phyloP scores from a whole-genome alignment of 139 green algal genomes.

The Raphidocelis subcapitata region DNA sequence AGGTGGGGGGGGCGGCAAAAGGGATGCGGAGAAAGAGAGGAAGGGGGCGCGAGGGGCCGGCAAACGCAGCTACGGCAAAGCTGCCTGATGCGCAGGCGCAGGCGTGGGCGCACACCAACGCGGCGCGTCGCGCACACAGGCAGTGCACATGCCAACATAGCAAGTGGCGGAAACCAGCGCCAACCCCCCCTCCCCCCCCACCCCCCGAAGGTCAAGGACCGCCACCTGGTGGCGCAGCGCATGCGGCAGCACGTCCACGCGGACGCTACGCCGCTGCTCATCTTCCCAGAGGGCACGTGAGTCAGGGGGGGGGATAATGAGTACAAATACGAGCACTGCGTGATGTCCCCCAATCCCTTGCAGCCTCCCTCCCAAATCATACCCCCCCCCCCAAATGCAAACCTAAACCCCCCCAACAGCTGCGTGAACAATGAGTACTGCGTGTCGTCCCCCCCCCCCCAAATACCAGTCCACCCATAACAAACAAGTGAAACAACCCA shows the following conservation, averaged over 20 bases:
- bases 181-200: background rate
- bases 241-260: constrained; percentile 84
- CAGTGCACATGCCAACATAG: background rate
- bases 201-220: constrained; percentile 75
- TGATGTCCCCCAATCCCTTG: too few species aligned
- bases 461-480: too few species aligned
- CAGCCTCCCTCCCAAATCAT: too few species aligned
- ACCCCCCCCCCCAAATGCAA: too few species aligned
- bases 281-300: constrained; percentile 96
- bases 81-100: too few species aligned
- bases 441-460: constrained; percentile 99
- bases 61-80: too few species aligned
- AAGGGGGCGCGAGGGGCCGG: background rate
- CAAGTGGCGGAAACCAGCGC: background rate
- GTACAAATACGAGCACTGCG: too few species aligned
- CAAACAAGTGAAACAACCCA: too few species aligned
- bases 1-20: background rate
- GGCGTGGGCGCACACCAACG: too few species aligned
- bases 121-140: too few species aligned
- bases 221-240: constrained; percentile 69
- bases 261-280: constrained; percentile 87
- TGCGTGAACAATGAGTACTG: constrained; percentile 99
- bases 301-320: too few species aligned
- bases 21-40: background rate
- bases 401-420: too few species aligned